Evolutionary conservation across 139 green algal genomes (phyloP), one percentile per base, ranked within the genome.

Genomic region (Micractinium sp.): DNA sequence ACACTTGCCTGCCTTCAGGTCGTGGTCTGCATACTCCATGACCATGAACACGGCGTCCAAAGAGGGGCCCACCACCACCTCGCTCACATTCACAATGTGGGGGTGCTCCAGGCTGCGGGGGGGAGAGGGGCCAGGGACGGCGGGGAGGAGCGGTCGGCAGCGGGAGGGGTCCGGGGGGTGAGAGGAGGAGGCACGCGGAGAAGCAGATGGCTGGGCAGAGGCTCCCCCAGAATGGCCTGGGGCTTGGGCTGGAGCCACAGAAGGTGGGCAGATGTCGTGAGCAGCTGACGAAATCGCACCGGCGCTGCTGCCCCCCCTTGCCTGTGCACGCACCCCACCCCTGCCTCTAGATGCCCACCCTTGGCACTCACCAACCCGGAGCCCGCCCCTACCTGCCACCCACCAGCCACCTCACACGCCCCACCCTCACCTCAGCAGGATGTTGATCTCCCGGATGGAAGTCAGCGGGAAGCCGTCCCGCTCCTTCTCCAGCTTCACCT

Each of bases 21-120:
- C 98, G 91, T 99, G 97, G 90, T 99, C 97, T 90, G 98, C 95
- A 91, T 97, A 99, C 92, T 99, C 98, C 97, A 99, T 99, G 0
- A 99, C 97, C 96, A 99, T 98, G 96, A 96, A 99, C 47, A 99
- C 93, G n/a, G 92, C 85, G 85, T 97, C 93, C 53, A 94, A 90
- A 14, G 53, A 79, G 47, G 84, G 69, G 16, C 94, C 93, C 53
- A 93, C 93, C 88, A 94, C 92, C 84, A 99, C 96, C 94, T 99
- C 98, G 14, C 89, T 95, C 41, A 99, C 97, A 85, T 98, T 95
- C 60, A 99, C 97, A 39, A 99, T 99, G 92, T 97, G 97, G 35
- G 95, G 93, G 91, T 99, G 98, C 84, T 91, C 80, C 98, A 94
- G 85, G 73, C 76, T 82, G 38, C 76, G 38, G 18, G 27, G 22